Conservation (phyloP, 768 basidiomycete genomes). For the Amyloporia xantha region DNA sequence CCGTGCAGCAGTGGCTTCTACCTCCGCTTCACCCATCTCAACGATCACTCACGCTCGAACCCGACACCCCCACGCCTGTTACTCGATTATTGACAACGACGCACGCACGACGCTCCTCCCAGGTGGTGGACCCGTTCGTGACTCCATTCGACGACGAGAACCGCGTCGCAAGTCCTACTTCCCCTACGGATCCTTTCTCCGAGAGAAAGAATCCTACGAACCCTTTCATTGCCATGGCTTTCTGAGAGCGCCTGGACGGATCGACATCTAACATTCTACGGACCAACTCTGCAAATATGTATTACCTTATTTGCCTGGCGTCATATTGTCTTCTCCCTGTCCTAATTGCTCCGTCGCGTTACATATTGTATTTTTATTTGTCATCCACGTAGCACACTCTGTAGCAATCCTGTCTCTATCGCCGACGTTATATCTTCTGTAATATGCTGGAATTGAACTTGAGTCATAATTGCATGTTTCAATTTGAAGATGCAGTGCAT, state of each 20-base stretch:
- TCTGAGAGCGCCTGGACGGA: slow-evolving; percentile 23
- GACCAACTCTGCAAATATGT: too few relatives aligned
- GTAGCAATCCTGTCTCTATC: too few relatives aligned
- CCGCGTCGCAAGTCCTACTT: slow-evolving; percentile 9
- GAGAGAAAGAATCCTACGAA: slow-evolving; percentile 36
- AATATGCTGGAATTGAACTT: too few relatives aligned
- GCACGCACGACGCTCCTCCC: slow-evolving; percentile 36
- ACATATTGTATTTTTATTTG: too few relatives aligned
- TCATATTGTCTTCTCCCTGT: too few relatives aligned
- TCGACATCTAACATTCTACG: too few relatives aligned
- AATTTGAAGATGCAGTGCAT: too few relatives aligned
- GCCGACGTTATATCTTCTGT: too few relatives aligned
- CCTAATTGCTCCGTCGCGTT: too few relatives aligned
- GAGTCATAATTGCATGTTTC: too few relatives aligned
- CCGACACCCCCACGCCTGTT: slow-evolving; percentile 28
- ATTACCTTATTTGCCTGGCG: too few relatives aligned
- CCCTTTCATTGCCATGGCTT: slow-evolving; percentile 37
- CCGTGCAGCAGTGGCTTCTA: slow-evolving; percentile 13
- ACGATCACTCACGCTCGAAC: slow-evolving; percentile 12
- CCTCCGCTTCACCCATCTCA: slow-evolving; percentile 9
- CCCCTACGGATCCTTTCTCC: slow-evolving; percentile 5
- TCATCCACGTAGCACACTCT: too few relatives aligned
- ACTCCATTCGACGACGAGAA: slow-evolving; percentile 79
- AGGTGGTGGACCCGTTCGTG: slow-evolving; percentile 51
- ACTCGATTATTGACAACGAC: slow-evolving; percentile 39